phyloP scores from a whole-genome alignment of 2,329 filamentous ascomycete species.

The Taxawa tesnikishii region DNA sequence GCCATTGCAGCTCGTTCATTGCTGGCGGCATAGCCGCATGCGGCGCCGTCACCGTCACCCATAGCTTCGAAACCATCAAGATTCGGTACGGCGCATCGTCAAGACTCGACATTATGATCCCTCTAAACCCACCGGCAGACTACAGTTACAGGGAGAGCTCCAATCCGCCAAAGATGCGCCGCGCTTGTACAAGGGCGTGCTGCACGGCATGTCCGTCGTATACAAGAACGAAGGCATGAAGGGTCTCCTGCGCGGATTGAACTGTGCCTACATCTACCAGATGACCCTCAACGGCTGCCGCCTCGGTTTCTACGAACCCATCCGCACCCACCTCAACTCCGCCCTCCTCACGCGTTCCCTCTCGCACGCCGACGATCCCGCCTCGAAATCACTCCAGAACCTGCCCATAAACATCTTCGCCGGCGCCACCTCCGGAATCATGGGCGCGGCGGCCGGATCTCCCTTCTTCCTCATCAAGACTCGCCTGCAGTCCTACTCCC shows the following conservation, averaged over 20 bases:
- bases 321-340: conserved; percentile 50
- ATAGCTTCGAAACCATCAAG: conserved; percentile 98
- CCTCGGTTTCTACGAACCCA: conserved; percentile 92
- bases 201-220: conserved; percentile 86
- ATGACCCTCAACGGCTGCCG: conserved; percentile 93
- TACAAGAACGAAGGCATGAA: conserved; percentile 76
- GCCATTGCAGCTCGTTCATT: conserved; percentile 60
- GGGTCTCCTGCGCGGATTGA: conserved; percentile 79
- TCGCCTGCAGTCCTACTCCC: conserved; percentile 83
- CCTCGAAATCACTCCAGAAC: conserved; percentile 48
- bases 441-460: conserved; percentile 84
- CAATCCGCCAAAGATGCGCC: conserved; percentile 75
- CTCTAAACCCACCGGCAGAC: conserved; percentile 35
- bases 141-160: conserved; percentile 94
- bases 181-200: conserved; percentile 78
- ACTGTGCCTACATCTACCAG: conserved; percentile 92
- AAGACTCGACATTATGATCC: too few relatives aligned
- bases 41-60: conserved; percentile 92
- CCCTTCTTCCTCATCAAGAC: conserved; percentile 99
- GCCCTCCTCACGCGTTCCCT: conserved; percentile 50
- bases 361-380: conserved; percentile 39
- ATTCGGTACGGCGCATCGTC: conserved; percentile 72
- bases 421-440: conserved; percentile 75
- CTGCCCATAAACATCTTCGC: conserved; percentile 88
- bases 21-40: conserved; percentile 94